phyloP scores from a whole-genome alignment of 148 eudicot genomes.

The Talinum fruticosum region DNA sequence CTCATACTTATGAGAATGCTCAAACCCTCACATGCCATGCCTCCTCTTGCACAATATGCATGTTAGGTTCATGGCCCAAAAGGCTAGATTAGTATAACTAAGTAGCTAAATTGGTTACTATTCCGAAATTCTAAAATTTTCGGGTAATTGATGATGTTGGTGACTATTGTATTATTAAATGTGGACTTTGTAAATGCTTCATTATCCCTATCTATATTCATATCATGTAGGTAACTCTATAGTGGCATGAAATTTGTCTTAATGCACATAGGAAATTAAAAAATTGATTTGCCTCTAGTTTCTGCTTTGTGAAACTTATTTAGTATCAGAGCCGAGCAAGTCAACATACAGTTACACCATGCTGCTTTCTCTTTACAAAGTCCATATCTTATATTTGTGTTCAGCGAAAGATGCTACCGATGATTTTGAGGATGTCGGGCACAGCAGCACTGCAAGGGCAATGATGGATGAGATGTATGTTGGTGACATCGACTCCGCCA shows the following conservation, averaged over 20 bases:
- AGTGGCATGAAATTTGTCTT: not conserved
- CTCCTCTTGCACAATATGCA: too few relatives aligned
- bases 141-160: not conserved
- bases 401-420: conserved; percentile 95
- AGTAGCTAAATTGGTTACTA: not conserved
- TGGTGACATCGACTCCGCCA: conserved; percentile 63
- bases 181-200: not conserved
- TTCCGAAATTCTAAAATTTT: not conserved
- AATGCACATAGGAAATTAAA: not conserved
- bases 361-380: not conserved
- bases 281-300: too few relatives aligned
- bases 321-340: not conserved
- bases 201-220: too few relatives aligned
- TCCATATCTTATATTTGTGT: not conserved
- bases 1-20: too few relatives aligned
- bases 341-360: not conserved
- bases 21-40: too few relatives aligned
- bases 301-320: too few relatives aligned
- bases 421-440: conserved; percentile 92
- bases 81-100: not conserved
- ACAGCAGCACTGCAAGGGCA: conserved; percentile 76
- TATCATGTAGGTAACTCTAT: not conserved
- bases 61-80: not conserved
- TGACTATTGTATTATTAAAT: not conserved
- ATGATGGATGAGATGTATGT: conserved; percentile 74